Conservation (phyloP, 306 rosid species). For the Malus fusca region DNA sequence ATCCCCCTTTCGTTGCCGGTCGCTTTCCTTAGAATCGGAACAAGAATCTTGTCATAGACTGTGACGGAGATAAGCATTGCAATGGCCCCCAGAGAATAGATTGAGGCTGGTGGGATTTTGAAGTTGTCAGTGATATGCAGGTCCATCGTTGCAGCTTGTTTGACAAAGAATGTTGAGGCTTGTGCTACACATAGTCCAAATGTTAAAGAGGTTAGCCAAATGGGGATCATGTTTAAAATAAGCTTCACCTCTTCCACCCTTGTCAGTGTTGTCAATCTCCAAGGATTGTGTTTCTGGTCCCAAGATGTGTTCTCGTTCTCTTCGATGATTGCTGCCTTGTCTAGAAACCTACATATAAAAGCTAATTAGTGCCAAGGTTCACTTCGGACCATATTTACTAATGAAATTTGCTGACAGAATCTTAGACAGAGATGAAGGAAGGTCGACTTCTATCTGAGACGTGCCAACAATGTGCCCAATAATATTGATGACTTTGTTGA, state of each 20-base stretch:
- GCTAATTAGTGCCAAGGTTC: background rate
- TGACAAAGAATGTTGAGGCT: constrained; percentile 71
- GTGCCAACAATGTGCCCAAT: too few species aligned
- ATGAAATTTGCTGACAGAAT: background rate
- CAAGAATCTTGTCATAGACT: constrained; percentile 61
- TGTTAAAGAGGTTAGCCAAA: constrained; percentile 69
- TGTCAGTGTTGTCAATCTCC: constrained; percentile 62
- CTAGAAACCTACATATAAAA: constrained; percentile 47
- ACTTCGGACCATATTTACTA: background rate
- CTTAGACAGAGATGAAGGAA: background rate
- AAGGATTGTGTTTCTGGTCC: constrained; percentile 42
- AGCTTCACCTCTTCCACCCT: constrained; percentile 83
- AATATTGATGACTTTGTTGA: too few species aligned
- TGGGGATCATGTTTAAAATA: constrained; percentile 69
- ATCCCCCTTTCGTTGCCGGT: constrained; percentile 79
- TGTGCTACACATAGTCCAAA: constrained; percentile 65
- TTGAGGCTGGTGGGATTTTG: constrained; percentile 65
- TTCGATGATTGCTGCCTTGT: constrained; percentile 65
- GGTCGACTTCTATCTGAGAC: too few species aligned
- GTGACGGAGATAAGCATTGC: constrained; percentile 61
- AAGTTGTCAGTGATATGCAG: constrained; percentile 33
- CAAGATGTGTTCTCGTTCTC: constrained; percentile 14
- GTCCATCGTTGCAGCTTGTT: constrained; percentile 49
- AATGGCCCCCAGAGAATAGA: constrained; percentile 46
- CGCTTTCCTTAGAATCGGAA: constrained; percentile 41